Conservation (phyloP, 345 rosid genomes). For the Angophora floribunda region DNA sequence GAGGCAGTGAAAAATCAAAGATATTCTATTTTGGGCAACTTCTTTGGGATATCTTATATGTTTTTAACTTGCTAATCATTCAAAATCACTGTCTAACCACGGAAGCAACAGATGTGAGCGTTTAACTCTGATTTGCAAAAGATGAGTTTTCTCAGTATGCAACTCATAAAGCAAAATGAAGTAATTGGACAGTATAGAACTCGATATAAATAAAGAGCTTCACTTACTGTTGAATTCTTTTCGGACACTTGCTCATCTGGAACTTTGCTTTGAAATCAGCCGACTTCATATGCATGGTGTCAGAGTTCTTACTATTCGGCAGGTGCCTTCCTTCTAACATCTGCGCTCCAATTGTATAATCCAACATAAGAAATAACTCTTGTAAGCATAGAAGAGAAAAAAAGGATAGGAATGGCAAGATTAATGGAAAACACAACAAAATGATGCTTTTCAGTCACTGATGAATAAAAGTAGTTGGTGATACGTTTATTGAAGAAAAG, state of each 20-base stretch:
- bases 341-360: conserved; percentile 4
- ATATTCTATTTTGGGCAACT: not conserved
- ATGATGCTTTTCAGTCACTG: not conserved
- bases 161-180: not conserved
- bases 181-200: not conserved
- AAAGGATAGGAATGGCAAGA: not conserved
- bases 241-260: conserved; percentile 27
- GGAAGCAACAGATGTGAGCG: not conserved
- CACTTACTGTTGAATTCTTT: conserved; percentile 36
- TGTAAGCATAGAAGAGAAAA: not conserved
- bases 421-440: not conserved
- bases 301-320: not conserved
- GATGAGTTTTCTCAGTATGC: not conserved
- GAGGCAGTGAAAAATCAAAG: not conserved
- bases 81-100: not conserved
- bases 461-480: not conserved
- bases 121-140: not conserved
- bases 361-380: not conserved
- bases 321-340: conserved; percentile 39
- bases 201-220: not conserved
- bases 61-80: not conserved
- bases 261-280: conserved; percentile 23
- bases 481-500: not conserved
- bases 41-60: not conserved
- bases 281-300: conserved; percentile 1